Conservation (phyloP, 352 stramenopile species). For the Globisporangium nunn region DNA sequence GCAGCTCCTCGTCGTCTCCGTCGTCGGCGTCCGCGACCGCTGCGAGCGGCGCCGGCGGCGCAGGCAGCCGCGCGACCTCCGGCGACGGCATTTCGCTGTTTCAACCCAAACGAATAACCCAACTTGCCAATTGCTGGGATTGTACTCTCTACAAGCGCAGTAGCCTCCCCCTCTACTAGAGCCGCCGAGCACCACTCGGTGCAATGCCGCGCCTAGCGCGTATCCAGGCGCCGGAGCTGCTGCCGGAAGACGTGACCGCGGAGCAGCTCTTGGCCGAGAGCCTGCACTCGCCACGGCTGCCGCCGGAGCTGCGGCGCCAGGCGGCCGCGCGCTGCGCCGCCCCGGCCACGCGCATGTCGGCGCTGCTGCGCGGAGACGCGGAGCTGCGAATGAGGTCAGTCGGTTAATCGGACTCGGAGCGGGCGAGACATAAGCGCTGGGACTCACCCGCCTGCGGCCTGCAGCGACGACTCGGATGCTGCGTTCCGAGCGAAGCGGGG, state of each 20-base stretch:
- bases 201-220: no score
- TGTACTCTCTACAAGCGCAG: background rate
- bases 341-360: slow-evolving; percentile 22
- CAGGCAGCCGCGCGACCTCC: background rate
- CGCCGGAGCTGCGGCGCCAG: slow-evolving; percentile 15
- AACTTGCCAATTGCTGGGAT: no score
- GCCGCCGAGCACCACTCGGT: no score
- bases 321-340: slow-evolving; percentile 35
- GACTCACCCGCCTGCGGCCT: background rate
- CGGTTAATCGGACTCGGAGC: no score
- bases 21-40: slow-evolving; percentile 3
- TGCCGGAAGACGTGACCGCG: slow-evolving; percentile 15
- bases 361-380: slow-evolving; percentile 7
- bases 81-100: background rate
- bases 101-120: background rate
- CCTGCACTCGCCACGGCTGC: slow-evolving; percentile 24
- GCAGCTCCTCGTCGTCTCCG: slow-evolving; percentile 18
- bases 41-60: slow-evolving; percentile 4
- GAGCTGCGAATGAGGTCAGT: background rate
- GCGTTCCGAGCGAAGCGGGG: background rate
- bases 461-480: background rate
- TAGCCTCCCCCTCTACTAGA: no score
- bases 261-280: slow-evolving; percentile 49
- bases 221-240: no score
- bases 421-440: no score